Percentiles rank a stretch among this genome's conserved stretches.
phyloP scores from a whole-genome alignment of 257 asterid genomes.

The Lithospermum erythrorhizon region DNA sequence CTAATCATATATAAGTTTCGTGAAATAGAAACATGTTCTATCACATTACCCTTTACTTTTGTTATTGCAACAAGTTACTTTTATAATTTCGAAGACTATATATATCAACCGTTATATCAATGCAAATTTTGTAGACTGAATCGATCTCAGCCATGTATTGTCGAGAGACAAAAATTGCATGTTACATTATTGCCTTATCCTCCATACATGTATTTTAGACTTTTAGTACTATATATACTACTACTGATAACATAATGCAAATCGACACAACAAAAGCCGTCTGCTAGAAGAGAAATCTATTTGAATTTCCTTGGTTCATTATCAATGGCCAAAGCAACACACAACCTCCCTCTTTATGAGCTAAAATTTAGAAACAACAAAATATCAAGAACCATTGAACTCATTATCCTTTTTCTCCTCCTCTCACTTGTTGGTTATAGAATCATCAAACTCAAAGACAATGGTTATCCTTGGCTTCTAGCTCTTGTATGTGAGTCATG shows the following conservation, averaged over 20 bases:
- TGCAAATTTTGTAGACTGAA: no score
- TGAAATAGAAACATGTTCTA: no score
- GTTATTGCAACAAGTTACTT: no score
- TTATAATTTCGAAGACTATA: no score
- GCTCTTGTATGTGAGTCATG: conserved; percentile 28
- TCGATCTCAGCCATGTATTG: no score
- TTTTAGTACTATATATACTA: no score
- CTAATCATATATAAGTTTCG: no score
- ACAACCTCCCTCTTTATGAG: conserved; percentile 17
- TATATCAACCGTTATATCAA: no score
- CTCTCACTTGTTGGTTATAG: conserved; percentile 21
- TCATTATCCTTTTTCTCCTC: conserved; percentile 23
- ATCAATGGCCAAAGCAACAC: conserved; percentile 13
- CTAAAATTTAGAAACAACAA: conserved; percentile 7
- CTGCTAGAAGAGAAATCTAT: background rate
- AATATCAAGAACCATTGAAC: conserved; percentile 17
- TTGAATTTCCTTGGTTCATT: background rate
- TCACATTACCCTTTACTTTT: no score
- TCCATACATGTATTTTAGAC: no score
- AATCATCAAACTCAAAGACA: conserved; percentile 5
- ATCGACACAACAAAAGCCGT: background rate
- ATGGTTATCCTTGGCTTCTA: conserved; percentile 17
- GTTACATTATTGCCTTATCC: no score
- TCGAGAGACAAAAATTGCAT: no score
- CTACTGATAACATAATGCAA: background rate